phyloP scores from a whole-genome alignment of 1,284 basidiomycete species.

The Cryptococcus floricola region DNA sequence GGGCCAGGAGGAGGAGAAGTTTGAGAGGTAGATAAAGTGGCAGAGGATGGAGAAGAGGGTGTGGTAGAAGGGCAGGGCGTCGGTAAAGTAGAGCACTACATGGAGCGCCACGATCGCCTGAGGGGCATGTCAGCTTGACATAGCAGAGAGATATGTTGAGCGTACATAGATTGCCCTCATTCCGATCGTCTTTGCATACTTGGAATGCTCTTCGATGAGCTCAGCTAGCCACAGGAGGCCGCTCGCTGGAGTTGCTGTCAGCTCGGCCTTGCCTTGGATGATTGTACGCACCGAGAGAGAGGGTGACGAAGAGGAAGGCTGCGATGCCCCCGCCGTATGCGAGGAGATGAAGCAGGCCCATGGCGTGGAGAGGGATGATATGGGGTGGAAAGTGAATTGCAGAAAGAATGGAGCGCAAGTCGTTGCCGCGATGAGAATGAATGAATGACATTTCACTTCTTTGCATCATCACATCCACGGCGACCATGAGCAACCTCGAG shows the following conservation, averaged over 20 bases:
- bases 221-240: conserved; percentile 89
- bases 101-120: conserved; percentile 76
- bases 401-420: background rate
- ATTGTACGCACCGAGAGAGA: conserved; percentile 63
- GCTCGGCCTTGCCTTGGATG: background rate
- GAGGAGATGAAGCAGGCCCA: conserved; percentile 43
- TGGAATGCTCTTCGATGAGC: conserved; percentile 87
- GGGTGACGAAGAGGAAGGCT: conserved; percentile 71
- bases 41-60: conserved; percentile 73
- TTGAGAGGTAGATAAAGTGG: conserved; percentile 82
- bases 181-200: conserved; percentile 70
- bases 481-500: conserved; percentile 77
- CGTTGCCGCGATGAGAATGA: background rate
- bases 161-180: conserved; percentile 79
- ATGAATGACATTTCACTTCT: background rate
- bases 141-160: conserved; percentile 16
- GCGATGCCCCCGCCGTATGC: conserved; percentile 63
- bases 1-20: conserved; percentile 84
- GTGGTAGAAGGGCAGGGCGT: conserved; percentile 70
- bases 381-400: background rate
- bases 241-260: conserved; percentile 59
- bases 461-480: background rate
- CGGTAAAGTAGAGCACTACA: conserved; percentile 68
- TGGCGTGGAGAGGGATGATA: background rate
- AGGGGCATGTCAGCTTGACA: background rate